phyloP scores from a whole-genome alignment of 1,139 yeast genomes.

The Blastobotrys indianensis region DNA sequence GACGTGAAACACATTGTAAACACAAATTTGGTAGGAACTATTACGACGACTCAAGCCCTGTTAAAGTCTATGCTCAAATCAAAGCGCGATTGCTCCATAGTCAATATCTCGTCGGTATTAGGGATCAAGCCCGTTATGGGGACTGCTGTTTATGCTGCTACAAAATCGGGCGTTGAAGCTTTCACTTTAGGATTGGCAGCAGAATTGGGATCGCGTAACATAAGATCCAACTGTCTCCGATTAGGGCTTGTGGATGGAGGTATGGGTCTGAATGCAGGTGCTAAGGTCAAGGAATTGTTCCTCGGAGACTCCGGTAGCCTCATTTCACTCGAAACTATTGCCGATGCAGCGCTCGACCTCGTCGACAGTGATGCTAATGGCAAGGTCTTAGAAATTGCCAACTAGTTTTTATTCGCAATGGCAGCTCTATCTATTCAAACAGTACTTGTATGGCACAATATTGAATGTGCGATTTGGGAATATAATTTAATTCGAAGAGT shows the following conservation, averaged over 20 bases:
- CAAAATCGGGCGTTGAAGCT: conserved; percentile 67
- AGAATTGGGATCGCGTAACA: conserved; percentile 49
- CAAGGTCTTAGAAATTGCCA: no score
- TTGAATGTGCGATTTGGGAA: no score
- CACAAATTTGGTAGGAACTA: conserved; percentile 62
- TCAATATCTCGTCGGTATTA: conserved; percentile 72
- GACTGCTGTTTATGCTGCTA: conserved; percentile 68
- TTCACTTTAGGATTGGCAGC: conserved; percentile 58
- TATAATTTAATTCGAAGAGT: no score
- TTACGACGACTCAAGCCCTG: conserved; percentile 49
- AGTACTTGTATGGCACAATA: no score
- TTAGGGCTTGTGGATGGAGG: conserved; percentile 81
- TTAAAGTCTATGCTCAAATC: conserved; percentile 43
- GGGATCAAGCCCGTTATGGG: conserved; percentile 52
- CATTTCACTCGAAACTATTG: conserved; percentile 30
- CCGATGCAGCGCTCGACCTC: conserved; percentile 33
- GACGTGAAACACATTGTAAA: conserved; percentile 47
- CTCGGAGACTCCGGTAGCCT: conserved; percentile 23
- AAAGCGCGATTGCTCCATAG: conserved; percentile 34
- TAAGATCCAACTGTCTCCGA: conserved; percentile 58
- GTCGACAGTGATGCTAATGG: conserved; percentile 11
- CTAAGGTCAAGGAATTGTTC: conserved; percentile 17
- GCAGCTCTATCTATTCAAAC: conserved; percentile 4
- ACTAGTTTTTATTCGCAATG: neutral
- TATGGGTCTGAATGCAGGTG: conserved; percentile 40